Evolutionary conservation across 2,329 filamentous ascomycete species (phyloP).

Genomic region (Diaporthe velutina): DNA sequence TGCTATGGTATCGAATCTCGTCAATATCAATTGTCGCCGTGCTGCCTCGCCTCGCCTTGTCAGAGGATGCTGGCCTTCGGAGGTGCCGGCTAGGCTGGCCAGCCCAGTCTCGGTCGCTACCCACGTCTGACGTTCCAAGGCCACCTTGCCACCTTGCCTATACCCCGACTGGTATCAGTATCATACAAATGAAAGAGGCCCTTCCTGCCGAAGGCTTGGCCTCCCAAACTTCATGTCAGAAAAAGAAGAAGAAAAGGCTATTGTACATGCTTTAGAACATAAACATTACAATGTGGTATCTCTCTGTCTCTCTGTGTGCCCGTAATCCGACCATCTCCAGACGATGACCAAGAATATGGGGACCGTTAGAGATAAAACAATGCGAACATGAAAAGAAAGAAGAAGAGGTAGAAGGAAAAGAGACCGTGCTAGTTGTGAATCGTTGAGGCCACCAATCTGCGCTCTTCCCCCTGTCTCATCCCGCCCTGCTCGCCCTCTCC

Average conservation of each 20-base stretch:
- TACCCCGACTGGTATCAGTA: background rate
- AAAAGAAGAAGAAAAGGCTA: conserved; percentile 12
- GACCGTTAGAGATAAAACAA: background rate
- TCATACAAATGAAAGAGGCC: conserved; percentile 9
- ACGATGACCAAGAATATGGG: conserved; percentile 14
- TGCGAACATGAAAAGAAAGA: background rate
- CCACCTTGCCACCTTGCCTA: background rate
- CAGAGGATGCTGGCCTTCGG: background rate
- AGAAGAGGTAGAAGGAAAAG: background rate
- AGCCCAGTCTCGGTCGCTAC: background rate
- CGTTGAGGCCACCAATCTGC: background rate
- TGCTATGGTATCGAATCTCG: background rate
- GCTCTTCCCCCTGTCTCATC: background rate
- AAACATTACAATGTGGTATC: conserved; percentile 40
- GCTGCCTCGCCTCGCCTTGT: background rate
- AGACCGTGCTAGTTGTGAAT: background rate
- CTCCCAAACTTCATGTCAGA: background rate
- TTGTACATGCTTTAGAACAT: conserved; percentile 31
- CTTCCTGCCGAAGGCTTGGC: background rate
- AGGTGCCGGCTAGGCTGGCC: background rate
- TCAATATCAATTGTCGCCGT: background rate
- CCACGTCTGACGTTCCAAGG: background rate
- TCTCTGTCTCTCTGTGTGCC: background rate
- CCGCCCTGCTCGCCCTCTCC: background rate
- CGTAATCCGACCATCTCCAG: background rate